Conservation (phyloP, 2,329 filamentous ascomycete species). For the Verticillium isaacii region DNA sequence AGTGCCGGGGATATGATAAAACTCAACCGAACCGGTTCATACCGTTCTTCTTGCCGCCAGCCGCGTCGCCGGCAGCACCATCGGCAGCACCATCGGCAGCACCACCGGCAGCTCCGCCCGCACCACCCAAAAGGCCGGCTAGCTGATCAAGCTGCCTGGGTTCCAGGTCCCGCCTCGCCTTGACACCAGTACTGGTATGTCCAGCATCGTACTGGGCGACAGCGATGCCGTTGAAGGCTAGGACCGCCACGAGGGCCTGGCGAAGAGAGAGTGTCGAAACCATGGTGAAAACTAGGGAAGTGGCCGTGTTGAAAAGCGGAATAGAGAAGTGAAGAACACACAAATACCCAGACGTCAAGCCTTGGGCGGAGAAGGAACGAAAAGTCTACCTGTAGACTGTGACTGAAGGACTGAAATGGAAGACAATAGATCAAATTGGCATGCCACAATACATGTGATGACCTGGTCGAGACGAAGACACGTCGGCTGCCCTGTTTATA, state of each 20-base stretch:
- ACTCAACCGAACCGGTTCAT: neutral
- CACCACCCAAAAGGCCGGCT: neutral
- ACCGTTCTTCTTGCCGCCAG: neutral
- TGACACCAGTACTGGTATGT: neutral
- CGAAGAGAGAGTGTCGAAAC: neutral
- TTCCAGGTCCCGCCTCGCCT: neutral
- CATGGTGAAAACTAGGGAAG: neutral
- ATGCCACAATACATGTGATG: neutral
- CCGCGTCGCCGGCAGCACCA: neutral
- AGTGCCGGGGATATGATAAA: neutral
- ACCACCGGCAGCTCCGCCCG: neutral
- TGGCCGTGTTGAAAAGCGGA: neutral
- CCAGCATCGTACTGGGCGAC: neutral
- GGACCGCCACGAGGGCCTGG: neutral
- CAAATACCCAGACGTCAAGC: conserved; percentile 1
- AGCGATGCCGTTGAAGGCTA: conserved; percentile 1
- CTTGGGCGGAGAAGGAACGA: neutral
- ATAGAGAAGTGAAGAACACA: neutral
- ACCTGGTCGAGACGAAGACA: neutral
- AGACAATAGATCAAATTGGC: neutral
- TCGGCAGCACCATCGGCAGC: neutral
- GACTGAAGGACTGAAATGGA: neutral
- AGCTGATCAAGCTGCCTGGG: neutral
- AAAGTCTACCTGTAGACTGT: conserved; percentile 1
- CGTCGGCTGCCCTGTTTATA: neutral